Percentiles rank a stretch among this genome's conserved stretches.
phyloP scores from a whole-genome alignment of 805 yeast genomes.

The Saturnispora galanensis region DNA sequence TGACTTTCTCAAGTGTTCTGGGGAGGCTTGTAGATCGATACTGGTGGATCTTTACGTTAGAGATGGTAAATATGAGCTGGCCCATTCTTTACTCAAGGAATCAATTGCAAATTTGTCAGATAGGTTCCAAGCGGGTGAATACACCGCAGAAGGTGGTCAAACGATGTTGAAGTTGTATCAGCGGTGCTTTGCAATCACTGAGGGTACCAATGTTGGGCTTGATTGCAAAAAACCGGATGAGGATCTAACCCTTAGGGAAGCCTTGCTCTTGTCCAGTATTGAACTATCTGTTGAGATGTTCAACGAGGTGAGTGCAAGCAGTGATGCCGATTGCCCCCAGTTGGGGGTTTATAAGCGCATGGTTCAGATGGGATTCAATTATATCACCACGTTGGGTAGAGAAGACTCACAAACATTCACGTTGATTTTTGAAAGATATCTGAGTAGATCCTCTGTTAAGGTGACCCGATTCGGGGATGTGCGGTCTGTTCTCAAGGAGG shows the following conservation, averaged over 20 bases:
- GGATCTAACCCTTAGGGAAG: conserved; percentile 25
- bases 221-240: conserved; percentile 11
- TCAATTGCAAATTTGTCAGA: conserved; percentile 13
- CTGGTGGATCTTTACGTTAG: conserved; percentile 26
- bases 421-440: conserved; percentile 43
- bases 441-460: conserved; percentile 38
- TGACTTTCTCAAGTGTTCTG: conserved; percentile 18
- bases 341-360: conserved; percentile 30
- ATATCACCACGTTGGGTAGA: conserved; percentile 26
- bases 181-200: conserved; percentile 28
- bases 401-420: conserved; percentile 35
- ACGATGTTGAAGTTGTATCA: conserved; percentile 29
- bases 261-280: conserved; percentile 31
- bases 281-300: conserved; percentile 30
- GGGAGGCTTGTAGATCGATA: conserved; percentile 23
- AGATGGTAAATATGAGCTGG: conserved; percentile 18
- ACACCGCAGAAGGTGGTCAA: conserved; percentile 16
- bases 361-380: conserved; percentile 34
- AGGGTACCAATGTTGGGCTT: conserved; percentile 13
- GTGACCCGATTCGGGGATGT: conserved; percentile 51
- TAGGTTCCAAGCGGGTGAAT: conserved; percentile 15
- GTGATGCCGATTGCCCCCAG: conserved; percentile 6
- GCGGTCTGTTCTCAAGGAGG: conserved; percentile 48
- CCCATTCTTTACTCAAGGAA: conserved; percentile 23
- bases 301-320: conserved; percentile 4